Conservation (phyloP, 192 early-diverging fungal species). For the Linnemannia hyalina region DNA sequence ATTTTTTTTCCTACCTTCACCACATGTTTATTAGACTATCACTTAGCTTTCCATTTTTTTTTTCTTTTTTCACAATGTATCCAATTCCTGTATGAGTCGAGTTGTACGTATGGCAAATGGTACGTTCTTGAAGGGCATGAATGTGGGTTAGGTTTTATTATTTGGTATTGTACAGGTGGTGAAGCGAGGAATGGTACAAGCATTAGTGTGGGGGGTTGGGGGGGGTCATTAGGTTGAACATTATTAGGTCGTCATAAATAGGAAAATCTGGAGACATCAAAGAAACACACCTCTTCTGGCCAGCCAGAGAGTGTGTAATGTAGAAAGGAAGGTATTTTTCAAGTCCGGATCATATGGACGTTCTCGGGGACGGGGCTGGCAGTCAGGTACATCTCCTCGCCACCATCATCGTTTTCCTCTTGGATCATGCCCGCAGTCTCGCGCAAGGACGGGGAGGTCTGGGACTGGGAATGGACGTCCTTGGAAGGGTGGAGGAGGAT, state of each 20-base stretch:
- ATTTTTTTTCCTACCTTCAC: neutral
- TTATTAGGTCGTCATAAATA: neutral
- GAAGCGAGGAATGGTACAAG: neutral
- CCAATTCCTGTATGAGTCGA: neutral
- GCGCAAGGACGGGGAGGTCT: neutral
- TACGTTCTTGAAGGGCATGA: too few relatives aligned
- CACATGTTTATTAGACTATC: neutral
- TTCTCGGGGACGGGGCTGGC: neutral
- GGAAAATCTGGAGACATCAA: too few relatives aligned
- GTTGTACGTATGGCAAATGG: neutral
- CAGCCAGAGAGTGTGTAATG: neutral
- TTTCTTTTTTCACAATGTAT: neutral
- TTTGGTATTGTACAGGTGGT: neutral
- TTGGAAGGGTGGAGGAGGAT: slow-evolving; percentile 1
- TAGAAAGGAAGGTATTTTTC: neutral
- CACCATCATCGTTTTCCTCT: neutral
- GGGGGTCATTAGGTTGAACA: neutral
- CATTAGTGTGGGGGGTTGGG: neutral
- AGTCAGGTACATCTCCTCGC: neutral
- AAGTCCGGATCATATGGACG: neutral
- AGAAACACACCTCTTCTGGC: neutral
- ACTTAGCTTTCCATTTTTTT: neutral
- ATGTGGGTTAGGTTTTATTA: neutral
- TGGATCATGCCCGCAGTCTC: neutral
- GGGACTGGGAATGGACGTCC: neutral